Conservation (phyloP, 306 rosid genomes). For the Cucumis cinereus region DNA sequence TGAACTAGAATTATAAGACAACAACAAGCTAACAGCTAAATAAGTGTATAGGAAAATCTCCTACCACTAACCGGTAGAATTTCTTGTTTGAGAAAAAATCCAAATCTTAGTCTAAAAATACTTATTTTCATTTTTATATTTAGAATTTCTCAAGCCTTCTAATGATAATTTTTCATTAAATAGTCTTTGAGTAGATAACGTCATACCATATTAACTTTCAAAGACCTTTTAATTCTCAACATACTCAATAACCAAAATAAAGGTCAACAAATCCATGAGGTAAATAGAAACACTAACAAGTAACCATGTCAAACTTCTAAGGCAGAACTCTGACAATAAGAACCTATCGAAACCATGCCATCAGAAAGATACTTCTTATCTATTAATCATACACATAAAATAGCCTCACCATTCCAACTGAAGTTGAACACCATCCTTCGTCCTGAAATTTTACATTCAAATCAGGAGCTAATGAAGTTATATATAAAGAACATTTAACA, state of each 20-base stretch:
- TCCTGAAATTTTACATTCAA: conserved; percentile 38
- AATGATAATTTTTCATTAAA: neutral
- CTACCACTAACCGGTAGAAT: neutral
- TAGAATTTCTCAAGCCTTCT: neutral
- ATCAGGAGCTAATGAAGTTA: conserved; percentile 16
- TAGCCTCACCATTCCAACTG: conserved; percentile 85
- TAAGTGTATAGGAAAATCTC: neutral
- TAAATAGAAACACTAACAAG: no score
- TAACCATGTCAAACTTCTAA: no score
- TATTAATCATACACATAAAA: conserved; percentile 1
- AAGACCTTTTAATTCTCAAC: no score
- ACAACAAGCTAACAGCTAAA: neutral
- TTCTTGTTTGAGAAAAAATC: neutral
- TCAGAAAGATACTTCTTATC: neutral
- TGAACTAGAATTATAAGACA: neutral
- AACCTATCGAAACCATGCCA: no score
- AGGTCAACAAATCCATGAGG: no score
- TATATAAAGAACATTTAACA: neutral
- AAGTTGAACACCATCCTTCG: conserved; percentile 75
- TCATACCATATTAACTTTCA: no score
- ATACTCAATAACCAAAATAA: no score
- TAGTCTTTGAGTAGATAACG: no score
- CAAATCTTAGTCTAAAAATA: neutral
- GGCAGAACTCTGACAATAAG: no score
- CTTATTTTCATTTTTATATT: neutral